Evolutionary conservation across 2,329 filamentous ascomycete species (phyloP).

Genomic region (Aspergillus glaucus): DNA sequence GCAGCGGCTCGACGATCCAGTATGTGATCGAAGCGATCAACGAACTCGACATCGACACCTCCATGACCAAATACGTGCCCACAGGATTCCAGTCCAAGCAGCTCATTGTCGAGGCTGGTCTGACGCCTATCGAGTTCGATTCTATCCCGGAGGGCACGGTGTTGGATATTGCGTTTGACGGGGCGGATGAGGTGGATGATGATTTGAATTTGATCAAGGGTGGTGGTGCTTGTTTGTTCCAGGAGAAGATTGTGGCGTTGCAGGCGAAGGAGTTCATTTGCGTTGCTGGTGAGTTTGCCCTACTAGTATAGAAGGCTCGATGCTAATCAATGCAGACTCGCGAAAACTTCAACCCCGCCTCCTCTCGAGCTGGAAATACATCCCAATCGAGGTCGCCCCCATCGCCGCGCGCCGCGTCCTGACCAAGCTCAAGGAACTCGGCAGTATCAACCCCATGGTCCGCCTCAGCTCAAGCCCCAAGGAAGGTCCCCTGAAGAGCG

Average conservation of each 20-base stretch:
- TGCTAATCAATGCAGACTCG: constrained; percentile 58
- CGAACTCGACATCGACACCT: constrained; percentile 39
- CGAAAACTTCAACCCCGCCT: constrained; percentile 78
- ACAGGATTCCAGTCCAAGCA: constrained; percentile 88
- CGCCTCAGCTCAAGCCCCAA: constrained; percentile 69
- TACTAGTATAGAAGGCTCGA: neutral
- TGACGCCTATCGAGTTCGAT: constrained; percentile 72
- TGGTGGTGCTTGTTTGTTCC: constrained; percentile 92
- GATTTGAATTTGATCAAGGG: constrained; percentile 97
- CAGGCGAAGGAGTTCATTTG: constrained; percentile 80
- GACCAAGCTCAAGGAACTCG: constrained; percentile 63
- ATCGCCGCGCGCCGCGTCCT: constrained; percentile 74
- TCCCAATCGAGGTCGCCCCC: constrained; percentile 91
- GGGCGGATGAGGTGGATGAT: constrained; percentile 92
- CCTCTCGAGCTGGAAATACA: constrained; percentile 67
- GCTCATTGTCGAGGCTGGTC: constrained; percentile 71
- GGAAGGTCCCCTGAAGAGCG: constrained; percentile 75
- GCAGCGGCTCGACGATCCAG: constrained; percentile 59
- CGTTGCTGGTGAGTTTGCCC: constrained; percentile 60
- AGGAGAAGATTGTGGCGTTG: constrained; percentile 91
- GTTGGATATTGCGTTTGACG: constrained; percentile 90
- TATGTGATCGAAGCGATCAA: constrained; percentile 63
- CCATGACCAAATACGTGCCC: constrained; percentile 74
- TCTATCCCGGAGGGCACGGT: constrained; percentile 58
- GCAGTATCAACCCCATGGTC: constrained; percentile 63